These are phyloP conservation scores for Tarenaya hassleriana DNA, from an alignment of 345 rosid species.

Conservation along the genomic window DNA sequence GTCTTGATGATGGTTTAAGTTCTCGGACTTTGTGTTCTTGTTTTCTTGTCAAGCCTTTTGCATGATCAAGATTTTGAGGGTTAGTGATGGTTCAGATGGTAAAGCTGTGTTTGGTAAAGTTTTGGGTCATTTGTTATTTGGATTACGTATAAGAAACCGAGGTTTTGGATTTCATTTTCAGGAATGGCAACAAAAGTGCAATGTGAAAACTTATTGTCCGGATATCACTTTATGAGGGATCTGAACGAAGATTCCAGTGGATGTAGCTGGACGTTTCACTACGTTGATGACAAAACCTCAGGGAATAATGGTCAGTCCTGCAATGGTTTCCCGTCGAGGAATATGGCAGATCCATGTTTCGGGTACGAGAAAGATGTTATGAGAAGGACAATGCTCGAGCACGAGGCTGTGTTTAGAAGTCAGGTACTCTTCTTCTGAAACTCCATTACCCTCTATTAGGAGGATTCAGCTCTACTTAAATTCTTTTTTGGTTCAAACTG, in stretches of 20 bases:
- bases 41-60: no score
- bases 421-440: constrained; percentile 37
- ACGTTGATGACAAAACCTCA: constrained; percentile 29
- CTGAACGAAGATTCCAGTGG: constrained; percentile 36
- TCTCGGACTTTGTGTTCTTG: no score
- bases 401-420: constrained; percentile 58
- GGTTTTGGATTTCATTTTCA: constrained; percentile 8
- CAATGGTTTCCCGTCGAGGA: constrained; percentile 30
- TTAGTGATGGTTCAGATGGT: no score
- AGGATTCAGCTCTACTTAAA: constrained; percentile 1
- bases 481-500: constrained; percentile 5
- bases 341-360: constrained; percentile 21
- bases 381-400: constrained; percentile 62
- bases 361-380: constrained; percentile 44
- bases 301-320: constrained; percentile 31
- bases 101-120: no score
- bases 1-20: no score
- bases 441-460: not conserved
- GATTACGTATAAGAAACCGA: no score
- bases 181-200: constrained; percentile 72
- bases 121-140: no score
- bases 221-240: constrained; percentile 50
- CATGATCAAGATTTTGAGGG: no score
- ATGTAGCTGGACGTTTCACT: constrained; percentile 39
- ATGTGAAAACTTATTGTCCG: constrained; percentile 44